Conservation (phyloP, 2,329 filamentous ascomycete species). For the Talaromyces sp. region DNA sequence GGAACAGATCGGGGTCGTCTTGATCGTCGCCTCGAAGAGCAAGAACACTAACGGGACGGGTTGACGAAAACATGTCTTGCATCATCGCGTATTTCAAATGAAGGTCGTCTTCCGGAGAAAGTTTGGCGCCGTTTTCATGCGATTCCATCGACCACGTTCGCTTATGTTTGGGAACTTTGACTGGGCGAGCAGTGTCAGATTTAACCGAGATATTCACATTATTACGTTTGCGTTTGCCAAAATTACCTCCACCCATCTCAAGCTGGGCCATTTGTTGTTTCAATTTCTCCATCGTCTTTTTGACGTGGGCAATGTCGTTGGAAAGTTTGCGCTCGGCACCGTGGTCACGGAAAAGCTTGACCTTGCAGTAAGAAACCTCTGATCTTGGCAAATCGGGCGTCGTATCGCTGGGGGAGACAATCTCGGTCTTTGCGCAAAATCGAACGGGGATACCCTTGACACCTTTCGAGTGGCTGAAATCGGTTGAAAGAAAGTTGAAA, state of each 20-base stretch:
- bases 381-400: constrained; percentile 29
- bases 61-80: constrained; percentile 49
- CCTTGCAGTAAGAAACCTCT: constrained; percentile 92
- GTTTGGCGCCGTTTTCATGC: constrained; percentile 41
- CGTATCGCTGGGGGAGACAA: constrained; percentile 20
- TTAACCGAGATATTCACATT: constrained; percentile 49
- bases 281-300: constrained; percentile 93
- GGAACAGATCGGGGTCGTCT: constrained; percentile 46
- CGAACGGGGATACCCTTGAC: constrained; percentile 96
- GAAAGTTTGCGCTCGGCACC: constrained; percentile 92
- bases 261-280: constrained; percentile 87
- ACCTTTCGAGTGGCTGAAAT: constrained; percentile 98
- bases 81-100: constrained; percentile 43
- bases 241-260: constrained; percentile 58
- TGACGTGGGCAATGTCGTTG: constrained; percentile 91
- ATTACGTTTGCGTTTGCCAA: constrained; percentile 60
- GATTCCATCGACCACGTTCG: constrained; percentile 95
- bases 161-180: constrained; percentile 88
- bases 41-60: constrained; percentile 41
- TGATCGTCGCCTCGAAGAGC: constrained; percentile 43
- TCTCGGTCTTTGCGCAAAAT: constrained; percentile 84
- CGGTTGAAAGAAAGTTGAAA: constrained; percentile 97
- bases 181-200: constrained; percentile 57
- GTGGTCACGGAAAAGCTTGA: constrained; percentile 94
- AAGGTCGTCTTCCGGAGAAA: constrained; percentile 43